phyloP scores from a whole-genome alignment of 176 grass and related monocot species.

The Ensete ventricosum region DNA sequence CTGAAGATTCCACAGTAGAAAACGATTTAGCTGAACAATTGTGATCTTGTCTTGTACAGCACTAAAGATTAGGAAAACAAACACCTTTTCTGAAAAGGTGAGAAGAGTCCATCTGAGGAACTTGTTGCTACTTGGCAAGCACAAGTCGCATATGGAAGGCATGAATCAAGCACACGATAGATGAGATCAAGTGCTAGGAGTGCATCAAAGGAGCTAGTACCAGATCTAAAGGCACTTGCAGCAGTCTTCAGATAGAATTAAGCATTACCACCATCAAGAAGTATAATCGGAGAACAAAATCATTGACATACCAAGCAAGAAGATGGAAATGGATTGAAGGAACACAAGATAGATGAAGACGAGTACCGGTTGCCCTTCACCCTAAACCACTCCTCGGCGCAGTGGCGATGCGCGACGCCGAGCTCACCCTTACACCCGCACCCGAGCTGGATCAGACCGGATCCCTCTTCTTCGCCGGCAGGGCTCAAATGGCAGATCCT shows the following conservation, averaged over 20 bases:
- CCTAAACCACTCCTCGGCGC: constrained; percentile 68
- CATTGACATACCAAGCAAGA: too few species aligned
- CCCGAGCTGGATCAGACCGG: constrained; percentile 44
- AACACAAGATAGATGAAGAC: not conserved
- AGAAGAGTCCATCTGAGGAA: not conserved
- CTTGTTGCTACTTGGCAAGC: too few species aligned
- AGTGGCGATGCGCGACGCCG: constrained; percentile 42
- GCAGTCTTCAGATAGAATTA: too few species aligned
- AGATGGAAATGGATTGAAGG: too few species aligned
- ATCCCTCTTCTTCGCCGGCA: constrained; percentile 17
- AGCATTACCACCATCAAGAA: too few species aligned
- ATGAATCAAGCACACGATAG: too few species aligned
- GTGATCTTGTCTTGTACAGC: not conserved
- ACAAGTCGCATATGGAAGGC: too few species aligned
- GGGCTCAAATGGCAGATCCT: constrained; percentile 56
- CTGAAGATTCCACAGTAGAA: not conserved
- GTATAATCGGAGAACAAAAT: too few species aligned
- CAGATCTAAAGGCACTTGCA: too few species aligned
- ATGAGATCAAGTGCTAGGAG: too few species aligned
- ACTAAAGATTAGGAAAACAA: not conserved
- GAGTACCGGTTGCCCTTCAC: constrained; percentile 52
- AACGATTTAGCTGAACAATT: not conserved
- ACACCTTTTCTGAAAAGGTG: not conserved
- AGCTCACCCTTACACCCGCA: constrained; percentile 67
- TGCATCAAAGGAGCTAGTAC: too few species aligned